These are phyloP conservation scores for Aegilops sharonensis DNA, from an alignment of 176 grass and related monocot genomes.

Conservation along the genomic window DNA sequence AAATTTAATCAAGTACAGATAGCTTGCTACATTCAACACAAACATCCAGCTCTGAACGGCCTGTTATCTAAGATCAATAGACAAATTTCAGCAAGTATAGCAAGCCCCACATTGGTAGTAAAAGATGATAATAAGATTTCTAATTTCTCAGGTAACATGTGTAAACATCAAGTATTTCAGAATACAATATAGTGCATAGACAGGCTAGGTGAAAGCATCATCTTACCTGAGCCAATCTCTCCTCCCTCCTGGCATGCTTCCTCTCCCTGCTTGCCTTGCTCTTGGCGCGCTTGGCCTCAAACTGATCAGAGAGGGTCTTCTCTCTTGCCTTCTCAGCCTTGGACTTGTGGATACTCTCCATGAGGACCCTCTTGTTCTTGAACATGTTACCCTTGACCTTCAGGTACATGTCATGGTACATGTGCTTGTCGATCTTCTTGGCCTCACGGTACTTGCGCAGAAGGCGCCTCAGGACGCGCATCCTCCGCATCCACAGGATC, in stretches of 20 bases:
- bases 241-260: constrained; percentile 49
- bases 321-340: constrained; percentile 70
- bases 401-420: constrained; percentile 81
- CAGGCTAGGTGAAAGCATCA: not conserved
- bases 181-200: not conserved
- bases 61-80: not conserved
- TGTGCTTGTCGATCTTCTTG: constrained; percentile 71
- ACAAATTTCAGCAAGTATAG: not conserved
- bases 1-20: not conserved
- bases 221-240: constrained; percentile 60
- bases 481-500: constrained; percentile 70
- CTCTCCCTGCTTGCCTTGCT: constrained; percentile 53
- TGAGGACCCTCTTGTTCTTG: constrained; percentile 70
- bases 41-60: not conserved
- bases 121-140: not conserved
- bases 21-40: not conserved
- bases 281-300: constrained; percentile 66
- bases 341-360: constrained; percentile 73
- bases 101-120: not conserved
- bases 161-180: too few relatives aligned
- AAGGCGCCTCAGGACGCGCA: constrained; percentile 59
- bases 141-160: not conserved
- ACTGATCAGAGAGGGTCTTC: constrained; percentile 51
- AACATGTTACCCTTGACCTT: constrained; percentile 65
- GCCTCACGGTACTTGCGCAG: constrained; percentile 63